Percentiles rank a stretch among this genome's conserved stretches.
Conservation (phyloP, 1,284 basidiomycete species). For the Salmacisia buchloeana region DNA sequence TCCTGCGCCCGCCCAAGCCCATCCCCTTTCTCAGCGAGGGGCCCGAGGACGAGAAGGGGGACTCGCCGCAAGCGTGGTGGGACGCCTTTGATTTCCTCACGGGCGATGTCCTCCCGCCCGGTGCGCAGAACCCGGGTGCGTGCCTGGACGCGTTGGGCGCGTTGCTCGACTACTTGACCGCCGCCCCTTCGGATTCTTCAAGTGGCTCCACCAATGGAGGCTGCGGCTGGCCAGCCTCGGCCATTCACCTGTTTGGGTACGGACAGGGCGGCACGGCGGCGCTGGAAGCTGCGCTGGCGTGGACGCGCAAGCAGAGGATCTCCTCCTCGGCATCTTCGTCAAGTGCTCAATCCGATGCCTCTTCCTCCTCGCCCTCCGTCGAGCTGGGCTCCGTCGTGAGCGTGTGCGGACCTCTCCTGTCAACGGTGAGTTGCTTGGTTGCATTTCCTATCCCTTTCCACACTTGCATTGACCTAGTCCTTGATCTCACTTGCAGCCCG, state of each 20-base stretch:
- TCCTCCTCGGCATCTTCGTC: no score
- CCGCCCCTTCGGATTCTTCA: not conserved
- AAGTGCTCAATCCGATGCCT: not conserved
- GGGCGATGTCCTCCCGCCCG: not conserved
- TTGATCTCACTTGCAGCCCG: no score
- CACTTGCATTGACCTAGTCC: no score
- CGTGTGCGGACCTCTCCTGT: not conserved
- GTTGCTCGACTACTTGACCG: conserved; percentile 1
- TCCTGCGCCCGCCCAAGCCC: not conserved
- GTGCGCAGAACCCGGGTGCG: not conserved
- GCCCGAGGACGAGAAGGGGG: not conserved
- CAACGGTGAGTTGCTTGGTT: no score
- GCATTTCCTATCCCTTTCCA: no score
- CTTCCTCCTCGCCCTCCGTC: not conserved
- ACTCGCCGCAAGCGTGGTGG: not conserved
- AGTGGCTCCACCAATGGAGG: not conserved
- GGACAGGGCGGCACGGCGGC: conserved; percentile 8
- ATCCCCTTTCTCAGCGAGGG: not conserved
- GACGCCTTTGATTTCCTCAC: conserved; percentile 1
- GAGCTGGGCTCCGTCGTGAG: not conserved
- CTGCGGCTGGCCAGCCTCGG: not conserved
- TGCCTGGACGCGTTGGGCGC: not conserved
- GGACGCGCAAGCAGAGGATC: not conserved
- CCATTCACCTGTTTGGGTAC: not conserved
- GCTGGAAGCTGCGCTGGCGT: not conserved